phyloP scores from a whole-genome alignment of 2,329 filamentous ascomycete species.

The Parastagonospora avenae region DNA sequence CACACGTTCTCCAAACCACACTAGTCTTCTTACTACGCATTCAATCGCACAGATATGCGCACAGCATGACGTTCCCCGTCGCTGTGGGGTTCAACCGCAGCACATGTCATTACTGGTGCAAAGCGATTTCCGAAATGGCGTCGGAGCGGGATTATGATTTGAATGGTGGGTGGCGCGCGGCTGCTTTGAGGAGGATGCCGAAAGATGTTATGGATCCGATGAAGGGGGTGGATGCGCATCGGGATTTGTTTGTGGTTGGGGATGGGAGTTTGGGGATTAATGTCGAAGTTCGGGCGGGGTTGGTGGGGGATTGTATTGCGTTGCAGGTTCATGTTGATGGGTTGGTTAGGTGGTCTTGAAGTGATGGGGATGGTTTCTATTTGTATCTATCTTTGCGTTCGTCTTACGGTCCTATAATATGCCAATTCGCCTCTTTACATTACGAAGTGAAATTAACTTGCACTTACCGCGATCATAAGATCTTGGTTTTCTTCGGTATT shows the following conservation, averaged over 20 bases:
- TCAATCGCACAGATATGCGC: constrained; percentile 19
- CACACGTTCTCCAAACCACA: constrained; percentile 10
- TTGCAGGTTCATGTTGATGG: constrained; percentile 30
- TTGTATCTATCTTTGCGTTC: too few relatives aligned
- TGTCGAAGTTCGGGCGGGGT: constrained; percentile 22
- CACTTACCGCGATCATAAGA: too few relatives aligned
- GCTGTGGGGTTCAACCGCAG: constrained; percentile 26
- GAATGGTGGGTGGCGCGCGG: constrained; percentile 13
- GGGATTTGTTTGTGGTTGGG: constrained; percentile 25
- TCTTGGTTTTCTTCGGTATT: too few relatives aligned
- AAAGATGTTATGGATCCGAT: constrained; percentile 18
- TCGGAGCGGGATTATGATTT: constrained; percentile 1
- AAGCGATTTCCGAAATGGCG: constrained; percentile 14
- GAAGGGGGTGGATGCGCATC: constrained; percentile 17
- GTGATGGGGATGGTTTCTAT: too few relatives aligned
- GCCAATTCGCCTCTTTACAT: too few relatives aligned
- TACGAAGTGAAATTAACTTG: too few relatives aligned
- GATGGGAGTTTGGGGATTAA: constrained; percentile 17
- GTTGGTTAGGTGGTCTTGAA: constrained; percentile 12
- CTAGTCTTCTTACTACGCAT: constrained; percentile 22
- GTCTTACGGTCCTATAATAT: too few relatives aligned
- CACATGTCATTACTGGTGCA: constrained; percentile 32
- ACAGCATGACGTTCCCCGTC: constrained; percentile 24
- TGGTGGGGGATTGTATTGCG: constrained; percentile 25
- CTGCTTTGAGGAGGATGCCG: constrained; percentile 18